Evolutionary conservation across 352 stramenopile genomes (phyloP), one percentile per base, ranked within the genome.

Genomic region (Phytopythium mirpurense): DNA sequence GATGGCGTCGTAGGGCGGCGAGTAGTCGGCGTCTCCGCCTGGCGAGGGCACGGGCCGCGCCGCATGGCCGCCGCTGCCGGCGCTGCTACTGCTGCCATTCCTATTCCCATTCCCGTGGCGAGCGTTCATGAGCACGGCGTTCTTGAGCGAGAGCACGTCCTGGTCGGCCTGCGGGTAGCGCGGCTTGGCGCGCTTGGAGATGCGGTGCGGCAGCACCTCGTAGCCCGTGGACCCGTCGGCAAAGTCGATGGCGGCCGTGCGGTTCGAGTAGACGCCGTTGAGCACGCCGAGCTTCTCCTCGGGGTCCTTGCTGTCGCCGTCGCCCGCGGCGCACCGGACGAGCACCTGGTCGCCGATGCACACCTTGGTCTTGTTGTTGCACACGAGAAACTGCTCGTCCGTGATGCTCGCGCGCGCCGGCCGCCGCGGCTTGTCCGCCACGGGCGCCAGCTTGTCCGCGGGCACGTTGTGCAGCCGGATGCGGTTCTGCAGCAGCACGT

Each of bases 261-360:
- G 70, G 43, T 88, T 88, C 16, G 77, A 88, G 54, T 86, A 90
- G n/a, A 90, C 65, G 18, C 80, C 80, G 35, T 90, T 90, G 1
- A 90, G 52, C 38, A 86, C 63, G 1, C 80, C 80, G 18, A 88
- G 48, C 41, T 88, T 90, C 24, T 88, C 73, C 55, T 88, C 77
- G 19, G 64, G 56, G 4, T 66, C 54, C 26, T 70, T 46, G 35
- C 60, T 69, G 32, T 85, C 75, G 34, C 70, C 61, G 24, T 88
- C 77, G 23, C 69, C 67, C n/a, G n/a, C n/a, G 34, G 79, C 70
- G 47, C 73, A 87, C 42, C 80, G 75, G 49, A 88, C 80, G 32
- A 79, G 75, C 12, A 90, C 76, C 53, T 88, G 80, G 45, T 90
- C 80, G n/a, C 80, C 80, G 27, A 90, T 88, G 61, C 83, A 77